These are phyloP conservation scores for Vitis cinerea DNA, from an alignment of 164 flowering plant species.

Conservation along the genomic window DNA sequence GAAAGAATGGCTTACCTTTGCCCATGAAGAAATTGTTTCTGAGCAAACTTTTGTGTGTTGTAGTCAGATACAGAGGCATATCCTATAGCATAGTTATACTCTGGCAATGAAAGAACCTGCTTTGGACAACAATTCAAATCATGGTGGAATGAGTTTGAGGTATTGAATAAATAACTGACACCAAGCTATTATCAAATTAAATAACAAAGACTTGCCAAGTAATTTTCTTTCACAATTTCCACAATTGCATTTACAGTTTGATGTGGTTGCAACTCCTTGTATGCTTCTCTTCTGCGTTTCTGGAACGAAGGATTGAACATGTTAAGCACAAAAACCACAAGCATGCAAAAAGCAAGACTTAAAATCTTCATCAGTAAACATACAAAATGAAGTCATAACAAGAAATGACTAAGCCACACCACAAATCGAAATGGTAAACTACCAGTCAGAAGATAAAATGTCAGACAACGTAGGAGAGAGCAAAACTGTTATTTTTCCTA, in stretches of 20 bases:
- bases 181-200: not conserved
- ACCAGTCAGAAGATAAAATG: not conserved
- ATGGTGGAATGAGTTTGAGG: not conserved
- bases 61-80: slow-evolving; percentile 77
- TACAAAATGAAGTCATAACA: no score
- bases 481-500: no score
- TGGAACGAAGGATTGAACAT: slow-evolving; percentile 20
- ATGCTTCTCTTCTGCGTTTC: slow-evolving; percentile 69
- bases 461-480: not conserved
- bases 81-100: slow-evolving; percentile 53
- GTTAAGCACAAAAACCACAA: not conserved
- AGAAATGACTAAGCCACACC: not conserved
- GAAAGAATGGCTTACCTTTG: slow-evolving; percentile 54
- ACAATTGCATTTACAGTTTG: slow-evolving; percentile 76
- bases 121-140: not conserved
- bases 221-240: slow-evolving; percentile 86
- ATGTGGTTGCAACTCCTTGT: slow-evolving; percentile 52
- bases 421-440: not conserved
- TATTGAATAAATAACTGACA: not conserved
- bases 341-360: not conserved
- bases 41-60: slow-evolving; percentile 73
- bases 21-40: slow-evolving; percentile 53
- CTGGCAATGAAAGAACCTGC: slow-evolving; percentile 90
- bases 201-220: slow-evolving; percentile 57
- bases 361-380: not conserved